Evolutionary conservation across 2,329 filamentous ascomycete genomes (phyloP).

Genomic region (Alternaria sp.): DNA sequence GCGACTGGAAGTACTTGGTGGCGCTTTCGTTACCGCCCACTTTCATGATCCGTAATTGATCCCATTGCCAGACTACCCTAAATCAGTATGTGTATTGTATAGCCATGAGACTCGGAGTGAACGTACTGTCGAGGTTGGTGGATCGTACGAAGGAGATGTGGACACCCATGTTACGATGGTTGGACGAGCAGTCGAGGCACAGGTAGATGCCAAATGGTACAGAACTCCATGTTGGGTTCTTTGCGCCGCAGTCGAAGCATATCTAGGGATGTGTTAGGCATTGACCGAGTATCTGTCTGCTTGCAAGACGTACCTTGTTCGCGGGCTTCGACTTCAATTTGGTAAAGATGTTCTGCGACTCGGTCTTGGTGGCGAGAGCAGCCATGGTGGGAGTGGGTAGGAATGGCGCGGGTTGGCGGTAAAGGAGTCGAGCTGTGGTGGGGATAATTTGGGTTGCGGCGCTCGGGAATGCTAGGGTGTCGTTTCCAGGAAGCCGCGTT

Average conservation of each 20-base stretch:
- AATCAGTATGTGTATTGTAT: constrained; percentile 32
- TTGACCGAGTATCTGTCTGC: constrained; percentile 23
- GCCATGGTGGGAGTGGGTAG: constrained; percentile 55
- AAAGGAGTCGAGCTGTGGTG: constrained; percentile 37
- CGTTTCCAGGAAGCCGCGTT: constrained; percentile 6
- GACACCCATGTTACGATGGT: constrained; percentile 96
- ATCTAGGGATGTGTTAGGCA: constrained; percentile 62
- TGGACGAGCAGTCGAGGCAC: constrained; percentile 95
- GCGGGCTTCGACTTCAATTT: constrained; percentile 93
- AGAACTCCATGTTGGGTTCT: constrained; percentile 98
- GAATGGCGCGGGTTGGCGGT: constrained; percentile 25
- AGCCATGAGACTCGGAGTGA: neutral
- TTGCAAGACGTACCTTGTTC: constrained; percentile 76
- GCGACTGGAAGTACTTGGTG: constrained; percentile 97
- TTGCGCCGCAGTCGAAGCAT: constrained; percentile 97
- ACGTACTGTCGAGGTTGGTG: constrained; percentile 95
- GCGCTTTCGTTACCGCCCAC: constrained; percentile 97
- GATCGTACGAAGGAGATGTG: constrained; percentile 99
- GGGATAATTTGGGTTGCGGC: constrained; percentile 36
- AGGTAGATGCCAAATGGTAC: constrained; percentile 97
- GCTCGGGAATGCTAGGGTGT: constrained; percentile 33
- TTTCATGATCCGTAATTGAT: constrained; percentile 96
- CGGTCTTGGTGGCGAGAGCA: constrained; percentile 81
- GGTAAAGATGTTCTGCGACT: constrained; percentile 97
- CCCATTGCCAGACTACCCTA: constrained; percentile 84